Evolutionary conservation across 257 asterid genomes (phyloP).

Genomic region (Przewalskia tangutica): DNA sequence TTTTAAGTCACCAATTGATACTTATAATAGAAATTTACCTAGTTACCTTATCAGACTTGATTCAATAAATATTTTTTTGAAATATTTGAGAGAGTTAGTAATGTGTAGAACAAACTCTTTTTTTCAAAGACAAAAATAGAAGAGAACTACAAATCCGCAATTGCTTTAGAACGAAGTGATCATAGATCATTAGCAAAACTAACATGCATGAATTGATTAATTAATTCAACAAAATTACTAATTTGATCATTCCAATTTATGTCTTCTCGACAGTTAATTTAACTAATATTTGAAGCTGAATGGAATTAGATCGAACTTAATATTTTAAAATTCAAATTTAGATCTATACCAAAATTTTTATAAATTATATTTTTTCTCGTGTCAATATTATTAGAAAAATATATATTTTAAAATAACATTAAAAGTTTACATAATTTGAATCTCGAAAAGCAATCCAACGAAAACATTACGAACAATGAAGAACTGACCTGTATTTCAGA

Average conservation of each 20-base stretch:
- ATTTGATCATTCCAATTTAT: too few relatives aligned
- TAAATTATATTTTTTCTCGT: too few relatives aligned
- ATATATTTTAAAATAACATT: neutral
- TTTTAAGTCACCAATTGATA: neutral
- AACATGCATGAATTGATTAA: neutral
- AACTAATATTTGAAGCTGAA: neutral
- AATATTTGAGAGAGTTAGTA: neutral
- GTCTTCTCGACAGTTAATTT: neutral
- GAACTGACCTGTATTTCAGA: slow-evolving; percentile 54
- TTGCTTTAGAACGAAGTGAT: too few relatives aligned
- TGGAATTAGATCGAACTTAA: neutral
- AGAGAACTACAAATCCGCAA: neutral
- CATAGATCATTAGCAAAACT: neutral
- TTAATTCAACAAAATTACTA: neutral
- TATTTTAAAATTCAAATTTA: too few relatives aligned
- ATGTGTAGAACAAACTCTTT: neutral
- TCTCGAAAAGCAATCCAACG: neutral
- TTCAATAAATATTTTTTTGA: neutral
- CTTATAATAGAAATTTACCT: neutral
- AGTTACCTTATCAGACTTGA: neutral
- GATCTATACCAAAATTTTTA: neutral
- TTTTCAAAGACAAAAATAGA: neutral
- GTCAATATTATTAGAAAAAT: neutral
- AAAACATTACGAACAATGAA: neutral
- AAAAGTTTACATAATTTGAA: neutral